phyloP scores from a whole-genome alignment of 1,284 basidiomycete genomes.

The Naganishia albida region DNA sequence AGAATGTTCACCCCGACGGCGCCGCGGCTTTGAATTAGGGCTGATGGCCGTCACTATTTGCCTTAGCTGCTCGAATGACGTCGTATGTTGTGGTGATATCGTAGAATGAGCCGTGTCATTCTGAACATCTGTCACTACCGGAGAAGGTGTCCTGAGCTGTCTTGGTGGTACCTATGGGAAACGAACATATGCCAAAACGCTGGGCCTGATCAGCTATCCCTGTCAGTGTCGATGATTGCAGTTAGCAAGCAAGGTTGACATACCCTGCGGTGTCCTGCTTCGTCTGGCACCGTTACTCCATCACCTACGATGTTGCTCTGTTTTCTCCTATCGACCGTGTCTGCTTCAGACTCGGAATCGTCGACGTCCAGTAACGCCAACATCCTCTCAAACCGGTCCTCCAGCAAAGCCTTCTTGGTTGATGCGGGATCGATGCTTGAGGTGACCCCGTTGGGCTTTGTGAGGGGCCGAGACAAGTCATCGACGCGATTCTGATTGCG shows the following conservation, averaged over 20 bases:
- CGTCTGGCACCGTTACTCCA: not conserved
- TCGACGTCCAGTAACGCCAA: slow-evolving; percentile 10
- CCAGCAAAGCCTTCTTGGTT: not conserved
- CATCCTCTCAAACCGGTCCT: slow-evolving; percentile 16
- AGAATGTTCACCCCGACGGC: not conserved
- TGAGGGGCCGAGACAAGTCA: not conserved
- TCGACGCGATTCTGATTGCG: not conserved
- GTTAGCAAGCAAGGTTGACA: not conserved
- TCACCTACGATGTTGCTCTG: not conserved
- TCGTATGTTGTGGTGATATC: not conserved
- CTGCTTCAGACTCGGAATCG: not conserved
- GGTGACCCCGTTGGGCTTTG: not conserved
- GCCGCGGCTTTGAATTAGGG: slow-evolving; percentile 21
- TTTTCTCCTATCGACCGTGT: slow-evolving; percentile 5
- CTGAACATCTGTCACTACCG: not conserved
- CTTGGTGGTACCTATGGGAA: not conserved
- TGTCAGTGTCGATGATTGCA: not conserved
- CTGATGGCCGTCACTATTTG: slow-evolving; percentile 16
- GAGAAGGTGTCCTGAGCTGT: slow-evolving; percentile 12
- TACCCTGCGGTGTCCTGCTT: not conserved
- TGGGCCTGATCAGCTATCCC: slow-evolving; percentile 8
- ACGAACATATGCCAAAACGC: not conserved
- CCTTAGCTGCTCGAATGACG: slow-evolving; percentile 13
- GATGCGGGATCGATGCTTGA: not conserved
- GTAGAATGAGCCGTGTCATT: not conserved